Conservation (phyloP, 140 eudicot genomes). For the Stevia rebaudiana region DNA sequence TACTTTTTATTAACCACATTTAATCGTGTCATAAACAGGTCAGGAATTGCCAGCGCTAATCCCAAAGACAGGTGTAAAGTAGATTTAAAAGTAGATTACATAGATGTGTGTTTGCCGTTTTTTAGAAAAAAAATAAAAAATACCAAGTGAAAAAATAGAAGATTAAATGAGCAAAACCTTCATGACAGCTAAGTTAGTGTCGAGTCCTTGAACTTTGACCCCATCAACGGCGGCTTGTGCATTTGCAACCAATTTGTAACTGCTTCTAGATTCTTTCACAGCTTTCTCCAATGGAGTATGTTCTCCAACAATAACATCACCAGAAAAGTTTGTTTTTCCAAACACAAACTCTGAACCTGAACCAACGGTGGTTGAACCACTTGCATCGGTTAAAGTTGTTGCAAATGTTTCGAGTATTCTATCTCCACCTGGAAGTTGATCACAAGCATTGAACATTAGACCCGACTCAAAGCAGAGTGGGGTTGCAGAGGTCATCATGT, state of each 20-base stretch:
- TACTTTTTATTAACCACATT: too few species aligned
- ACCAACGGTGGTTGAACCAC: conserved; percentile 50
- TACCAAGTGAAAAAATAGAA: conserved; percentile 31
- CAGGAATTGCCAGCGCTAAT: too few species aligned
- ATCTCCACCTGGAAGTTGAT: conserved; percentile 94
- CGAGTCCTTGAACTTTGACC: conserved; percentile 89
- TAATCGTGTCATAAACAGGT: too few species aligned
- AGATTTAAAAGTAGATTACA: too few species aligned
- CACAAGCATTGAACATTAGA: conserved; percentile 86
- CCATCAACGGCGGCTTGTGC: conserved; percentile 95
- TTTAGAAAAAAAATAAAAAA: too few species aligned
- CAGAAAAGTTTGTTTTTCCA: conserved; percentile 47
- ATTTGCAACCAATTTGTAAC: conserved; percentile 60
- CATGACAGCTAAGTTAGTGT: conserved; percentile 84
- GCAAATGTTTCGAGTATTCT: conserved; percentile 69
- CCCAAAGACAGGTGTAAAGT: too few species aligned
- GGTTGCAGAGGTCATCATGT: conserved; percentile 43
- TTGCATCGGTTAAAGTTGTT: conserved; percentile 19
- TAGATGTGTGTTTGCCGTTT: too few species aligned
- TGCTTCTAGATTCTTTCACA: conserved; percentile 76
- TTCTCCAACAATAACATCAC: conserved; percentile 84
- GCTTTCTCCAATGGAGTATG: conserved; percentile 70
- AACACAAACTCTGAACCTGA: conserved; percentile 55
- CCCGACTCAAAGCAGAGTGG: conserved; percentile 55
- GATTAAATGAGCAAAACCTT: conserved; percentile 47